Conservation (phyloP, 768 basidiomycete species). For the Psilocybe tampanensis region DNA sequence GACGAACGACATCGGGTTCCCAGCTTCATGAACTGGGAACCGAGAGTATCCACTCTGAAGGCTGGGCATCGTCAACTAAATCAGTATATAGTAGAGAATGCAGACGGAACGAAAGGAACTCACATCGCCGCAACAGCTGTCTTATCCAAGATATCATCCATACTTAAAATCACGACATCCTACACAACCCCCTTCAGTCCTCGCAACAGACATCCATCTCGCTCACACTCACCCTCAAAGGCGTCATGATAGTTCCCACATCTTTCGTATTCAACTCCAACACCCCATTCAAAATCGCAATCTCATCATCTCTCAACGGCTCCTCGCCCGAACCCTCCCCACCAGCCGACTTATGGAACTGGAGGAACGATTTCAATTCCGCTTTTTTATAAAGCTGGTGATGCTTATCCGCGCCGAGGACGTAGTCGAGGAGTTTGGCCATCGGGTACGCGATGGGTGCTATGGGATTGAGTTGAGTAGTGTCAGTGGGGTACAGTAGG, state of each 20-base stretch:
- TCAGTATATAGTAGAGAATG: background rate
- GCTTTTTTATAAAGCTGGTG: conserved; percentile 82
- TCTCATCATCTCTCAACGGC: conserved; percentile 78
- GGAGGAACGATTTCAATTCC: conserved; percentile 75
- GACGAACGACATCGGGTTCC: conserved; percentile 68
- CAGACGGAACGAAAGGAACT: background rate
- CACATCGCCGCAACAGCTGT: conserved; percentile 76
- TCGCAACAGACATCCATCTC: too few species aligned
- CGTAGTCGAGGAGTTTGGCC: conserved; percentile 78
- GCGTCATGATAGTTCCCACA: conserved; percentile 81
- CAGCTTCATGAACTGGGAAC: conserved; percentile 84
- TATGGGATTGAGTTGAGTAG: conserved; percentile 20
- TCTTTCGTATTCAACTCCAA: conserved; percentile 75
- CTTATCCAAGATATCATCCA: conserved; percentile 81
- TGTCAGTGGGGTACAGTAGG: conserved; percentile 18
- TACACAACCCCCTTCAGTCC: too few species aligned
- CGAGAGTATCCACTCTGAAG: conserved; percentile 85
- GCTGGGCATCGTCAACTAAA: conserved; percentile 29
- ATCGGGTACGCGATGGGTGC: conserved; percentile 84
- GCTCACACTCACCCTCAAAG: conserved; percentile 67
- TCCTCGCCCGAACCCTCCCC: conserved; percentile 52
- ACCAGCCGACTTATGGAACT: conserved; percentile 61
- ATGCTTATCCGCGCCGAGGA: conserved; percentile 73
- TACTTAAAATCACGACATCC: conserved; percentile 82
- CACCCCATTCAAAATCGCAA: conserved; percentile 78